Percentiles rank a stretch among this genome's conserved stretches.
phyloP scores from a whole-genome alignment of 208 protist species.

The Plasmodiophora brassicae region DNA sequence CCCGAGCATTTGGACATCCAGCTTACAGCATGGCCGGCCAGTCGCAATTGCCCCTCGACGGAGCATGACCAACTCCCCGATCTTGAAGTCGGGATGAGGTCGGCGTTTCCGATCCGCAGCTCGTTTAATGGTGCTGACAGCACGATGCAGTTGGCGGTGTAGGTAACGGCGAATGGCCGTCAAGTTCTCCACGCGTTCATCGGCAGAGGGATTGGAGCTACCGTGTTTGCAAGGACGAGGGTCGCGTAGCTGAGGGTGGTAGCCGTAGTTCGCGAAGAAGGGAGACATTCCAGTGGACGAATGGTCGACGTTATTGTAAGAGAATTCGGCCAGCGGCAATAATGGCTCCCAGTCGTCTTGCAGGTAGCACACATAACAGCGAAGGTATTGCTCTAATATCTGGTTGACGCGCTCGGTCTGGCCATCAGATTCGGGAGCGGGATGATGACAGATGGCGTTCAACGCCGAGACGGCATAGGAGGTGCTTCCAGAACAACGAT shows the following conservation, averaged over 20 bases:
- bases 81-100: too few species aligned
- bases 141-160: too few species aligned
- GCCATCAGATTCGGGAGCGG: neutral
- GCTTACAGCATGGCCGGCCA: too few species aligned
- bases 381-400: neutral
- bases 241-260: neutral
- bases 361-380: neutral
- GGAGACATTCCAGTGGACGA: neutral
- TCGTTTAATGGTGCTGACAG: too few species aligned
- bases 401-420: slow-evolving; percentile 16
- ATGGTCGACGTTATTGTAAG: neutral
- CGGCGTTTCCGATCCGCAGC: too few species aligned
- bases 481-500: neutral
- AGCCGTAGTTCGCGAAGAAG: slow-evolving; percentile 9
- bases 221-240: too few species aligned
- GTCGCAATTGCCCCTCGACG: too few species aligned
- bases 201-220: too few species aligned
- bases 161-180: too few species aligned
- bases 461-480: neutral
- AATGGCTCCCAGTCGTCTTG: neutral
- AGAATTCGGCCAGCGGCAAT: slow-evolving; percentile 11
- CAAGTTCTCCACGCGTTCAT: too few species aligned
- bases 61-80: too few species aligned
- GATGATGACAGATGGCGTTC: neutral
- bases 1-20: too few species aligned